Evolutionary conservation across 202 grass and related monocot genomes (phyloP).

Genomic region (Setaria italica): DNA sequence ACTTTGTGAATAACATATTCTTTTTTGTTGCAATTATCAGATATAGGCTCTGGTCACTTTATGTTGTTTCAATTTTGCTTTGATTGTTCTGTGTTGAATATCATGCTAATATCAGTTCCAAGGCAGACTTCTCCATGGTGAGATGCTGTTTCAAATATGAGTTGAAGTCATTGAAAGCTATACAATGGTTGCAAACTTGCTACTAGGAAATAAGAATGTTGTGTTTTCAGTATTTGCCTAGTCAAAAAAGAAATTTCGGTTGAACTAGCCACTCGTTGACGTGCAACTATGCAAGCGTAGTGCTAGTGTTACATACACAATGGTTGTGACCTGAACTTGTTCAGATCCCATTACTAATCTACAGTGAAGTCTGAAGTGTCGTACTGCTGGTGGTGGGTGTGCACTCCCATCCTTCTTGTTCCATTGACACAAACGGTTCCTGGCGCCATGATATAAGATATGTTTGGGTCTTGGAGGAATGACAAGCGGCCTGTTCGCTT

Average conservation of each 20-base stretch:
- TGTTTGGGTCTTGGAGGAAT: not conserved
- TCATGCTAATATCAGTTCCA: not conserved
- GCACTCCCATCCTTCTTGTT: not conserved
- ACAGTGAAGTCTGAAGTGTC: no score
- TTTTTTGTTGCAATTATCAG: not conserved
- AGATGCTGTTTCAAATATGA: not conserved
- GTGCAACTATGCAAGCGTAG: no score
- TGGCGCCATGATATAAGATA: no score
- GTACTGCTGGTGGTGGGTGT: no score
- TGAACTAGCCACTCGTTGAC: no score
- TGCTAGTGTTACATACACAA: no score
- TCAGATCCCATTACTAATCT: no score
- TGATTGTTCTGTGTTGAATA: not conserved
- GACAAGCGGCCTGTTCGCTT: not conserved
- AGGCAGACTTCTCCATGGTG: not conserved
- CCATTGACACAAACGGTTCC: not conserved
- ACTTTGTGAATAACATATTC: not conserved
- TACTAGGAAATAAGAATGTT: not conserved
- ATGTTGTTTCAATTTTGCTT: not conserved
- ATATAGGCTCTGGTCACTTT: not conserved
- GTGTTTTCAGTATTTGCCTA: not conserved
- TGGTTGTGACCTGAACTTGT: no score
- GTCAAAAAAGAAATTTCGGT: no score
- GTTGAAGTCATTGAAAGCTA: not conserved
- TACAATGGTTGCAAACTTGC: not conserved